These are phyloP conservation scores for Trichoderma parareesei DNA, from an alignment of 495 filamentous ascomycete genomes.

Conservation along the genomic window DNA sequence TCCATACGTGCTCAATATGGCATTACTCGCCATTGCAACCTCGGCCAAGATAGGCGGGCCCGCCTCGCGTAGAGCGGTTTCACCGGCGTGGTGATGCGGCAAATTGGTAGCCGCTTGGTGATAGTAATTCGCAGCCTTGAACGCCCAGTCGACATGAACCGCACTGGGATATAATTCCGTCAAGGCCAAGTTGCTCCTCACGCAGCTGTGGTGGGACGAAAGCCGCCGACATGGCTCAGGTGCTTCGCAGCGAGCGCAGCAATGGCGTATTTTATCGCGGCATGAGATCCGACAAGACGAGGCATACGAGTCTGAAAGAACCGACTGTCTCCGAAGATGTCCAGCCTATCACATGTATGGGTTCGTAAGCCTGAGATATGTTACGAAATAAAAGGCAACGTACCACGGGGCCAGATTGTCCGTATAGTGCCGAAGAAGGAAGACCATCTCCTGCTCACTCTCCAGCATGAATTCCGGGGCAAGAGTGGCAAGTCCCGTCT, in stretches of 20 bases:
- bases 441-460: not conserved
- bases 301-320: not conserved
- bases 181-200: not conserved
- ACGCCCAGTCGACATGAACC: not conserved
- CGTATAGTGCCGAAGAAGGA: constrained; percentile 1
- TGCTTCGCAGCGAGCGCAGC: not conserved
- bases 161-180: not conserved
- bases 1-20: not conserved
- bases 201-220: not conserved
- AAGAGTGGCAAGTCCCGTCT: not conserved
- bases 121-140: constrained; percentile 3
- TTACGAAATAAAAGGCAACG: not conserved
- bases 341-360: not conserved
- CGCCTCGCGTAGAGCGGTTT: not conserved
- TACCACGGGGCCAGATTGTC: not conserved
- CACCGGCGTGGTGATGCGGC: not conserved
- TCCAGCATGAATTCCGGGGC: constrained; percentile 1
- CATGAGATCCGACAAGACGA: not conserved
- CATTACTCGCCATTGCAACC: not conserved
- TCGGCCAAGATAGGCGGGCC: not conserved
- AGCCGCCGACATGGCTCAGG: not conserved
- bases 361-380: too few species aligned
- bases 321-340: not conserved
- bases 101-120: not conserved
- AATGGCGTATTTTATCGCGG: not conserved